Percentiles rank a stretch among this genome's conserved stretches.
These are phyloP conservation scores for Patellifolia procumbens DNA, from an alignment of 179 eudicot genomes.

Conservation along the genomic window DNA sequence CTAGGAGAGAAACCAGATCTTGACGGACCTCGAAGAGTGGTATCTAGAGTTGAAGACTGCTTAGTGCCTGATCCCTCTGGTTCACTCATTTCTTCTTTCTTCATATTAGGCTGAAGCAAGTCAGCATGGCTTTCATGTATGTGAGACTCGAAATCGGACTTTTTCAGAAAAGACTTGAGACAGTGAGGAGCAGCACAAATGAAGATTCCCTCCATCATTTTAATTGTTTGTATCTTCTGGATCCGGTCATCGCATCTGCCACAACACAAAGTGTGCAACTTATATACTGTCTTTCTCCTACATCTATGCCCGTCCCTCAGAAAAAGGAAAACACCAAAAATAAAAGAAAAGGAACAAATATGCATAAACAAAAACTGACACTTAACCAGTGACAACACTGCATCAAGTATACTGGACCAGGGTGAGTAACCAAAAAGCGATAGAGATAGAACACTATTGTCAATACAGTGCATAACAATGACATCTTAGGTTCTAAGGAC, in stretches of 20 bases:
- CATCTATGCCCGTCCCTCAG: background rate
- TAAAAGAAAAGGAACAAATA: background rate
- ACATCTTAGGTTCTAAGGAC: background rate
- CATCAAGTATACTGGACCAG: background rate
- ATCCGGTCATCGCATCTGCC: conserved; percentile 88
- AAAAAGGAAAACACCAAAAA: background rate
- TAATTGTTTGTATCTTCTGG: conserved; percentile 92
- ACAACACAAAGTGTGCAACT: background rate
- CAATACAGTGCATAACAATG: background rate
- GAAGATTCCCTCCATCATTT: conserved; percentile 89
- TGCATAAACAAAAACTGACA: background rate
- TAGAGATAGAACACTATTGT: background rate
- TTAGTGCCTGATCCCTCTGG: conserved; percentile 53
- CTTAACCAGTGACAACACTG: background rate
- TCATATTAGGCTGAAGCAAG: conserved; percentile 58
- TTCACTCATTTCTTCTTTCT: conserved; percentile 58
- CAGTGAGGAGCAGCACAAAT: conserved; percentile 99
- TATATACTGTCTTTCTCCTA: background rate
- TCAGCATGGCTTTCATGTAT: conserved; percentile 60
- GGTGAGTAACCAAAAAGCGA: background rate
- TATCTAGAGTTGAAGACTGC: conserved; percentile 61
- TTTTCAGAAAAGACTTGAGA: conserved; percentile 81
- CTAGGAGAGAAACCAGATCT: conserved; percentile 50
- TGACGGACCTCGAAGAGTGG: conserved; percentile 70
- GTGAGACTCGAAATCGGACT: conserved; percentile 79